phyloP scores from a whole-genome alignment of 2,329 filamentous ascomycete species.

The Cladosporium sp. region DNA sequence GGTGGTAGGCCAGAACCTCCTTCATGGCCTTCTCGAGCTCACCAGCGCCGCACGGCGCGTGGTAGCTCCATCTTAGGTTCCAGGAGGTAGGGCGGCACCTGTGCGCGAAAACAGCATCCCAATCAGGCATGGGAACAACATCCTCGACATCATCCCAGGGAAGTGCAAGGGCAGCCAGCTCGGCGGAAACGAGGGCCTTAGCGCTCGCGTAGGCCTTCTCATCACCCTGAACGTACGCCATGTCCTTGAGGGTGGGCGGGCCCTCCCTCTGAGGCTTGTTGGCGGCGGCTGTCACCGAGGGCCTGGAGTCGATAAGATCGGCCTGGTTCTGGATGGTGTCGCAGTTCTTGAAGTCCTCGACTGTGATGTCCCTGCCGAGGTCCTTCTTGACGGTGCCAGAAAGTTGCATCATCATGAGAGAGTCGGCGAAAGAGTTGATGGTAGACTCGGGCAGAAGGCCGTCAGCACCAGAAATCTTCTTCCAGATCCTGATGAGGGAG shows the following conservation, averaged over 20 bases:
- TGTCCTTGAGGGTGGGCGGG: slow-evolving; percentile 25
- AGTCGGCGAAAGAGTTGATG: slow-evolving; percentile 27
- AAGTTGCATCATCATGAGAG: slow-evolving; percentile 32
- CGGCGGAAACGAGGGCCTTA: slow-evolving; percentile 19
- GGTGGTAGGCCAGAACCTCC: slow-evolving; percentile 24
- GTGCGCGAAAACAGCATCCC: slow-evolving; percentile 29
- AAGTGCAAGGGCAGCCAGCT: slow-evolving; percentile 22
- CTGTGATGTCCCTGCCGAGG: slow-evolving; percentile 26
- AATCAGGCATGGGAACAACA: slow-evolving; percentile 28
- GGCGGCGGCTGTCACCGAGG: slow-evolving; percentile 15
- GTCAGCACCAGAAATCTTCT: slow-evolving; percentile 26
- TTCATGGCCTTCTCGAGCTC: slow-evolving; percentile 23
- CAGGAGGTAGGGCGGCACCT: slow-evolving; percentile 25
- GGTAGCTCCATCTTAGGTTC: slow-evolving; percentile 28
- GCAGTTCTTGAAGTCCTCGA: slow-evolving; percentile 29
- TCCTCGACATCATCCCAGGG: slow-evolving; percentile 31
- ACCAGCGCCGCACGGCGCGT: slow-evolving; percentile 18
- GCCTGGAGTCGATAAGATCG: slow-evolving; percentile 25
- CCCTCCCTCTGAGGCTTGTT: slow-evolving; percentile 21
- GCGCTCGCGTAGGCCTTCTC: slow-evolving; percentile 20
- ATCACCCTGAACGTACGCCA: slow-evolving; percentile 25
- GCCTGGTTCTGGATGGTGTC: slow-evolving; percentile 27
- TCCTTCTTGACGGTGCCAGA: slow-evolving; percentile 29
- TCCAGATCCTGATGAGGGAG: slow-evolving; percentile 27
- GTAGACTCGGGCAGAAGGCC: slow-evolving; percentile 18